Evolutionary conservation across 129 eudicot species (phyloP).

Genomic region (Silybum marianum): DNA sequence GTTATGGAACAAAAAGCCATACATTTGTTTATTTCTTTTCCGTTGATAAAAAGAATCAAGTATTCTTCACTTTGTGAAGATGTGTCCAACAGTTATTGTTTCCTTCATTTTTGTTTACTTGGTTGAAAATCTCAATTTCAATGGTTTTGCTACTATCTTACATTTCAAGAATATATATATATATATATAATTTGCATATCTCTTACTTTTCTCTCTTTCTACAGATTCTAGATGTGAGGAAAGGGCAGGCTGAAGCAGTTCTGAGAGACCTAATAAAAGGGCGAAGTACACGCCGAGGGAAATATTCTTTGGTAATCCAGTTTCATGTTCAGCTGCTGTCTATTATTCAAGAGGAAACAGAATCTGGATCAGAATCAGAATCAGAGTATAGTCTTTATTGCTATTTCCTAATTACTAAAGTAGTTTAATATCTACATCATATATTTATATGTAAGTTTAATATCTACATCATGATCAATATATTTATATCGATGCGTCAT

Average conservation of each 20-base stretch:
- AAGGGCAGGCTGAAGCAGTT: constrained; percentile 64
- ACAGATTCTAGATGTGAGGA: constrained; percentile 67
- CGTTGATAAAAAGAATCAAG: too few species aligned
- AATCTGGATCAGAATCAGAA: constrained; percentile 35
- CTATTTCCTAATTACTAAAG: neutral
- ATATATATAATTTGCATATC: neutral
- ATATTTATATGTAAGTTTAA: neutral
- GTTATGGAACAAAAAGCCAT: neutral
- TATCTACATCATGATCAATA: too few species aligned
- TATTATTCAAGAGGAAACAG: constrained; percentile 51
- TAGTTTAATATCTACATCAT: neutral
- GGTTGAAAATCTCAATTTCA: neutral
- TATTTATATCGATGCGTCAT: constrained; percentile 15
- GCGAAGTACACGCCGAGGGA: constrained; percentile 56
- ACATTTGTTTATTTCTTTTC: neutral
- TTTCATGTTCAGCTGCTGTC: constrained; percentile 70
- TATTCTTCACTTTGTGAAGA: neutral
- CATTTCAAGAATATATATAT: neutral
- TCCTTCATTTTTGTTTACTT: neutral
- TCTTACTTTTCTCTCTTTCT: neutral
- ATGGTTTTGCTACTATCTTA: neutral
- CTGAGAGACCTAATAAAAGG: constrained; percentile 68
- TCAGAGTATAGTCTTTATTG: constrained; percentile 32
- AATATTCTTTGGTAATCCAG: constrained; percentile 54
- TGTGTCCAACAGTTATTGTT: neutral